Base-by-base conservation (phyloP, 129 eudicot genomes). In the Lactuca saligna region DNA sequence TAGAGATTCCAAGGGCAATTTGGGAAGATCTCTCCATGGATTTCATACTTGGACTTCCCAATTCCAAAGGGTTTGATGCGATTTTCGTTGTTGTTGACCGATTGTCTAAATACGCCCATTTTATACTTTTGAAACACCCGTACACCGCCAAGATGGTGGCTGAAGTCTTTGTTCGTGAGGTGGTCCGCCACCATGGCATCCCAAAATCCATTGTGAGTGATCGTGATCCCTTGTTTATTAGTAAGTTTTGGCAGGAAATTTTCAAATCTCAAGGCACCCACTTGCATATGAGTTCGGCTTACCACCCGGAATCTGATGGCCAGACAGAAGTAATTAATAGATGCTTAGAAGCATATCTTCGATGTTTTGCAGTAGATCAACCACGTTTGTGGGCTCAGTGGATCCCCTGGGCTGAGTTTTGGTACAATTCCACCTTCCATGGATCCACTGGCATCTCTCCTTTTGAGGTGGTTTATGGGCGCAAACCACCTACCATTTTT, bases 381-480 rank as follows among this genome's bases (percentile, higher is more conserved):
- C 70, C 70, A 4, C 7, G 4, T 13, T 4, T 7, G 1, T 65
- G 70, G 57, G 13, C 12, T 29, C 0, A 3, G 1, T 54, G 59
- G 59, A 31, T 54, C 4, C 46, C 13, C 6, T 68, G 16, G 63
- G 73, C 63, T 3, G 62, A 68, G 16, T 68, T 10, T 34, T 68
- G 62, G 73, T 68, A 68, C 29, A 68, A 68, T 10, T 51, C 62
- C 5, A 10, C 63, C 3, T 54, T 29, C 12, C 63, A 68, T 32
- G 5, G 49, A 13, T 11, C 62, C 4, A 8, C 48, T 2, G 6
- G 35, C 0, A 33, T 15, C 4, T 25, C 73, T 49, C 73, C 33
- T 6, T 68, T 51, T 35, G 32, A 53, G 4, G 63, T 44, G 5
- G 4, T 68, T 9, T 68, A 51, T 35, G 63, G 73, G 7, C 46